Evolutionary conservation across 1,284 basidiomycete genomes (phyloP).

Genomic region (Ustilago xerochloae): DNA sequence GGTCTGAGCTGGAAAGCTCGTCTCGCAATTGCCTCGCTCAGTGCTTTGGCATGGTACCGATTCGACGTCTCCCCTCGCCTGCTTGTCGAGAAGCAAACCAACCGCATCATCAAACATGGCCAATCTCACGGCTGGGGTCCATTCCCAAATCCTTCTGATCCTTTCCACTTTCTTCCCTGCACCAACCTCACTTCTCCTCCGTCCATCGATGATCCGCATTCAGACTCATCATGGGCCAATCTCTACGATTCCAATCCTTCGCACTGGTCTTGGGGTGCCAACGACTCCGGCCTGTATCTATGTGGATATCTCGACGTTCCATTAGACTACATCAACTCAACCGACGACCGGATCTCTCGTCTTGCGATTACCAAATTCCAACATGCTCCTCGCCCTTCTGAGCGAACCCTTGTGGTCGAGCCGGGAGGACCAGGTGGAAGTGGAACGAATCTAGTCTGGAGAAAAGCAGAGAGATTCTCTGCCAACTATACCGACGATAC

Average conservation of each 20-base stretch:
- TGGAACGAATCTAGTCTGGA: constrained; percentile 29
- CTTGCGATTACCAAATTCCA: constrained; percentile 35
- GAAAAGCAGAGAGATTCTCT: constrained; percentile 7
- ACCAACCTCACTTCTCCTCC: constrained; percentile 28
- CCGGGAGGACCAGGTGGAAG: constrained; percentile 49
- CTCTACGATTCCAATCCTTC: too few species aligned
- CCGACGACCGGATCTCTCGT: constrained; percentile 21
- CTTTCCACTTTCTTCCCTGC: constrained; percentile 40
- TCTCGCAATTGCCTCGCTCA: not conserved
- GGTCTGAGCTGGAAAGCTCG: too few species aligned
- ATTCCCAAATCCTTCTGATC: constrained; percentile 15
- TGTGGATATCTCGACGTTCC: constrained; percentile 49
- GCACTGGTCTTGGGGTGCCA: constrained; percentile 24
- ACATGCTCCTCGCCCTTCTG: constrained; percentile 3
- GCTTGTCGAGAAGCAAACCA: not conserved
- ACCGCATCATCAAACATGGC: constrained; percentile 7
- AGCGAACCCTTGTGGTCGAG: constrained; percentile 35
- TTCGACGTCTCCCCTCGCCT: not conserved
- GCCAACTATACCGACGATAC: constrained; percentile 21
- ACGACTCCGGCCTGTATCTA: constrained; percentile 17
- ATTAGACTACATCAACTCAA: constrained; percentile 45
- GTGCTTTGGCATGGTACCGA: not conserved
- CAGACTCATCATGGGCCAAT: too few species aligned
- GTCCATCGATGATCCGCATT: constrained; percentile 5
- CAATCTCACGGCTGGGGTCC: constrained; percentile 9